phyloP scores from a whole-genome alignment of 2,329 filamentous ascomycete genomes.

The Diaporthe nobilis region DNA sequence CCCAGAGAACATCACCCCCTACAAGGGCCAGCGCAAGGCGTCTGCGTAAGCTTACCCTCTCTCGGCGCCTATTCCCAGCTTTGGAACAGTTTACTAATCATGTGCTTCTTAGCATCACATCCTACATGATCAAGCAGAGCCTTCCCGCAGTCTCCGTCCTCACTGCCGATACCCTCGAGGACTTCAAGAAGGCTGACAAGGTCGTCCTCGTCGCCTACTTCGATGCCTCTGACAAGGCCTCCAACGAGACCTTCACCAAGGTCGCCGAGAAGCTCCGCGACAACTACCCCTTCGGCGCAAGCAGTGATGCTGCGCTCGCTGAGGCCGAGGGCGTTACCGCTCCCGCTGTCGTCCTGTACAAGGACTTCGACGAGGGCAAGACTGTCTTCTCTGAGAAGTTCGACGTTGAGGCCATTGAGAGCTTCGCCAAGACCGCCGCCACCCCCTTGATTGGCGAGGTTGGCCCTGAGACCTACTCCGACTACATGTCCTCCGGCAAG shows the following conservation, averaged over 20 bases:
- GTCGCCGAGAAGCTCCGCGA: conserved; percentile 85
- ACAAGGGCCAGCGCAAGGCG: conserved; percentile 91
- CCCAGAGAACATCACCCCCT: conserved; percentile 82
- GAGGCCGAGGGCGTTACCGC: conserved; percentile 91
- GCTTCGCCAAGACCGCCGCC: conserved; percentile 86
- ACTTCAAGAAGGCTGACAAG: conserved; percentile 99
- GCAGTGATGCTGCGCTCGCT: conserved; percentile 85
- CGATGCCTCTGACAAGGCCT: conserved; percentile 82
- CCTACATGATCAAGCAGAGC: conserved; percentile 98
- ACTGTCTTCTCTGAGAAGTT: conserved; percentile 86
- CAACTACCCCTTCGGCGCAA: conserved; percentile 91
- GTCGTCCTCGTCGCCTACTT: conserved; percentile 95
- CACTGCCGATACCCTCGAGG: conserved; percentile 85
- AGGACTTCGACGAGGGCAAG: conserved; percentile 98
- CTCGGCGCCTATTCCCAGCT: background rate
- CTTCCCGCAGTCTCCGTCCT: conserved; percentile 91
- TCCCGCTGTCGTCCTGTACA: conserved; percentile 94
- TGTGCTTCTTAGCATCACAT: conserved; percentile 66
- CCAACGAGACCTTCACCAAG: conserved; percentile 85
- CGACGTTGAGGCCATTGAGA: conserved; percentile 82
- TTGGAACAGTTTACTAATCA: conserved; percentile 8
- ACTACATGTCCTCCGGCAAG: conserved; percentile 93
- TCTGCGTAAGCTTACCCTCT: conserved; percentile 68
- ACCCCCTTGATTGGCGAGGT: conserved; percentile 96
- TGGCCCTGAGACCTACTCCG: conserved; percentile 94